Evolutionary conservation across 805 yeast genomes (phyloP).

Genomic region (Zygosaccharomyces pseudorouxii): DNA sequence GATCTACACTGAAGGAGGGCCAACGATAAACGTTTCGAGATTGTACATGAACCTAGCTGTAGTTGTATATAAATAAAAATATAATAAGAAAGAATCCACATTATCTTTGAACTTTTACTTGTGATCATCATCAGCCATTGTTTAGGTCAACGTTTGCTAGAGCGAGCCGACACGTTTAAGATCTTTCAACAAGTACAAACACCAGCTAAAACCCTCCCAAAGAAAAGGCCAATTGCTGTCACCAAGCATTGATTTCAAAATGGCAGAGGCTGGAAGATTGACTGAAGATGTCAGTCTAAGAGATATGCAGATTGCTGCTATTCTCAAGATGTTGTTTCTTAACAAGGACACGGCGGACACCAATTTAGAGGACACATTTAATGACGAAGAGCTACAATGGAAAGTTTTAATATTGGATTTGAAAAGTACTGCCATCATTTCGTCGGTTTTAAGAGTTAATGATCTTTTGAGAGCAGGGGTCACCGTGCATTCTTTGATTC

Average conservation of each 20-base stretch:
- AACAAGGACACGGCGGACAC: slow-evolving; percentile 55
- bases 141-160: neutral
- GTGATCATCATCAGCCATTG: neutral
- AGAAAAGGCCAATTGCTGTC: neutral
- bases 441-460: slow-evolving; percentile 88
- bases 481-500: slow-evolving; percentile 78
- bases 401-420: slow-evolving; percentile 81
- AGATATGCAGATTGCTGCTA: slow-evolving; percentile 39
- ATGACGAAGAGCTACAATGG: slow-evolving; percentile 75
- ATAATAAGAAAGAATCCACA: neutral
- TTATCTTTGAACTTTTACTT: neutral
- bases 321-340: slow-evolving; percentile 82
- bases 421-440: slow-evolving; percentile 76
- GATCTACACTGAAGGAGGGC: slow-evolving; percentile 77
- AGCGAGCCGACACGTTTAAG: slow-evolving; percentile 3
- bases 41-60: neutral
- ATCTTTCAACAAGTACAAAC: slow-evolving; percentile 3
- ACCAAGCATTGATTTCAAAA: neutral
- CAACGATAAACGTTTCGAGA: slow-evolving; percentile 19
- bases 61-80: slow-evolving; percentile 1
- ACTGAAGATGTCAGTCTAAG: slow-evolving; percentile 33
- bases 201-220: neutral
- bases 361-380: slow-evolving; percentile 50
- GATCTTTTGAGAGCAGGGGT: slow-evolving; percentile 88
- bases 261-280: slow-evolving; percentile 20